Base-by-base conservation (phyloP, 1,284 basidiomycete genomes). In the Fomitiporia mediterranea region DNA sequence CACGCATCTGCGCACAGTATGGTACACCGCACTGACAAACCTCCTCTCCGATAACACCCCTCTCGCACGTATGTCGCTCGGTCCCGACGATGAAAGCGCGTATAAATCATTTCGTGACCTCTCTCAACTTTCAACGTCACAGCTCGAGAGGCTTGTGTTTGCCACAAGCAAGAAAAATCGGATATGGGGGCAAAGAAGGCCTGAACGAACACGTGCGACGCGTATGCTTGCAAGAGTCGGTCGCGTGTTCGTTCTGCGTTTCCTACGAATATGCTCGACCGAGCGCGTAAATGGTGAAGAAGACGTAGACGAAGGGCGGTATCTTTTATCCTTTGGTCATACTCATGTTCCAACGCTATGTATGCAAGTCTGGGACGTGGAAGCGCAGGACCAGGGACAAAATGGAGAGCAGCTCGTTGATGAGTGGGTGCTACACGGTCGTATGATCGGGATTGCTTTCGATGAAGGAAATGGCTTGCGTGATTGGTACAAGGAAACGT, bases 1-100 rank as follows among this genome's bases (percentile, higher is more conserved):
- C 17, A 80, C 81, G 0, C 72, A 70, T 21, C 64, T 74, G 2
- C 78, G 75, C 19, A 68, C 71, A 44, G 70, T 84, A 30, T 86
- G 83, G 83, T 65, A 71, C 15, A 57, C 69, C 13, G 70, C 80
- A 15, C 65, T 84, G 28, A 69, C 68, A 15, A 66, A 57, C 25
- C 69, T 81, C 38, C 60, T 76, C 40, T 67, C 70, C 7, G 61
- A 68, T n/a, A 68, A 72, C 55, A 66, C 83, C 19, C 82, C 84
- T 3, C 66, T 76, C 27, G 80, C 79, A 1, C 62, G 70, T 15
- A 28, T 46, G 30, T 28, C 25, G 6, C 25, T 46, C 7, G 27
- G 44, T 15, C 15, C 27, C 8, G 15, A 21, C 17, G 32, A 34
- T 34, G 32, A 34, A 6, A 30, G 4, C 17, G 23, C 15, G n/a